A percentile compares a stretch with the other conserved stretches of the same genome.
Evolutionary conservation across 306 rosid genomes (phyloP).

Genomic region (Rubus idaeus): DNA sequence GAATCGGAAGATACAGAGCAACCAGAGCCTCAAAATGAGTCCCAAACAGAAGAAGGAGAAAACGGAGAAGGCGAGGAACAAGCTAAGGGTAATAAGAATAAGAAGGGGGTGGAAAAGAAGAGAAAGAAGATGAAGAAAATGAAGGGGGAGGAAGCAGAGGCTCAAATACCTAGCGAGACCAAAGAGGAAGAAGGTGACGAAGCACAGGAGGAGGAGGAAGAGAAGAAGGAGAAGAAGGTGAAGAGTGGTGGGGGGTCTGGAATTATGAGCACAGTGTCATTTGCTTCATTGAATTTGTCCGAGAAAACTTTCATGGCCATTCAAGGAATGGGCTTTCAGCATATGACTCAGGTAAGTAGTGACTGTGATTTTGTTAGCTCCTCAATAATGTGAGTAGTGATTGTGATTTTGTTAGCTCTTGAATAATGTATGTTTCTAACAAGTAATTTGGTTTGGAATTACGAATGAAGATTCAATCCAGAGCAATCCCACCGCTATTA

Average conservation of each 20-base stretch:
- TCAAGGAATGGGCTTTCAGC: slow-evolving; percentile 52
- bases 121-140: slow-evolving; percentile 24
- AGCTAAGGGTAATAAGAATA: not conserved
- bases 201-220: slow-evolving; percentile 12
- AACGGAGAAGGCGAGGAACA: not conserved
- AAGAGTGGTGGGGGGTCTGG: slow-evolving; percentile 40
- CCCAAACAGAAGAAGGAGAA: not conserved
- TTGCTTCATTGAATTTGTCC: slow-evolving; percentile 59
- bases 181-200: slow-evolving; percentile 21
- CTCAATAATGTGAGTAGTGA: not conserved
- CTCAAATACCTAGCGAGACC: not conserved
- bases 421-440: not conserved
- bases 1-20: slow-evolving; percentile 1
- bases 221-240: slow-evolving; percentile 21
- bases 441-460: not conserved
- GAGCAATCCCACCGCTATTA: slow-evolving; percentile 66
- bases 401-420: not conserved
- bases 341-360: slow-evolving; percentile 64
- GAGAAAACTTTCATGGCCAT: slow-evolving; percentile 60
- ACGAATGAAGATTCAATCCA: slow-evolving; percentile 76
- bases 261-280: slow-evolving; percentile 60
- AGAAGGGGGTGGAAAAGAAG: slow-evolving; percentile 12
- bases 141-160: slow-evolving; percentile 14
- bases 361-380: not conserved
- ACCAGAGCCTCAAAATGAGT: not conserved